Conservation (phyloP, 1,284 basidiomycete genomes). For the Neotropicomus parvogracilis region DNA sequence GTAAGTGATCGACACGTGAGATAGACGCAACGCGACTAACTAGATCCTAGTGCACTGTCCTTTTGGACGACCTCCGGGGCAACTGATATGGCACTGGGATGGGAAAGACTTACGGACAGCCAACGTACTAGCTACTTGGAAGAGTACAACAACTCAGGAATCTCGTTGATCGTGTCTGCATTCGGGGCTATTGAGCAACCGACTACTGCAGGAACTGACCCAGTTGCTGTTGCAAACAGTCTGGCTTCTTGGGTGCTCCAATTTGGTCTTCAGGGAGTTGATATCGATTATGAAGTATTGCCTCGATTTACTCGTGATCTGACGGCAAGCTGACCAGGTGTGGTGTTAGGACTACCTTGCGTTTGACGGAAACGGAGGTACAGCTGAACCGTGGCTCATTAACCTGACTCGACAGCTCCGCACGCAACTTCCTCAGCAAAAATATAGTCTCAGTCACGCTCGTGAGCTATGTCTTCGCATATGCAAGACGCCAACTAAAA, state of each 20-base stretch:
- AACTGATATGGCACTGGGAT: background rate
- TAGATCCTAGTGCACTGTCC: background rate
- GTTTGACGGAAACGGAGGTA: background rate
- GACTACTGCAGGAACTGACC: background rate
- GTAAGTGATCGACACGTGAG: background rate
- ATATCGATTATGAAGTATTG: background rate
- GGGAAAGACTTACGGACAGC: background rate
- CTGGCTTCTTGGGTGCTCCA: background rate
- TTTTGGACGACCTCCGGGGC: background rate
- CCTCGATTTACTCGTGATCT: background rate
- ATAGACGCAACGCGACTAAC: background rate
- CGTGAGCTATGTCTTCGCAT: conserved; percentile 16
- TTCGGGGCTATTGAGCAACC: background rate
- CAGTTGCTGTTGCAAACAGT: background rate
- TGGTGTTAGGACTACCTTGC: background rate
- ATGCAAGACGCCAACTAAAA: background rate
- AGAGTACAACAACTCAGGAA: background rate
- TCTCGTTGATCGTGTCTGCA: background rate
- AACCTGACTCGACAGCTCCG: conserved; percentile 27
- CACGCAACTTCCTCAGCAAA: conserved; percentile 31
- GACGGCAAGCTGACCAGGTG: background rate
- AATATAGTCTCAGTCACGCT: conserved; percentile 39
- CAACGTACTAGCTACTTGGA: background rate
- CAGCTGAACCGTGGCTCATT: background rate
- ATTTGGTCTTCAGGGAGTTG: background rate